Base-by-base conservation (phyloP, 768 basidiomycete species). In the Ramaria rubella region DNA sequence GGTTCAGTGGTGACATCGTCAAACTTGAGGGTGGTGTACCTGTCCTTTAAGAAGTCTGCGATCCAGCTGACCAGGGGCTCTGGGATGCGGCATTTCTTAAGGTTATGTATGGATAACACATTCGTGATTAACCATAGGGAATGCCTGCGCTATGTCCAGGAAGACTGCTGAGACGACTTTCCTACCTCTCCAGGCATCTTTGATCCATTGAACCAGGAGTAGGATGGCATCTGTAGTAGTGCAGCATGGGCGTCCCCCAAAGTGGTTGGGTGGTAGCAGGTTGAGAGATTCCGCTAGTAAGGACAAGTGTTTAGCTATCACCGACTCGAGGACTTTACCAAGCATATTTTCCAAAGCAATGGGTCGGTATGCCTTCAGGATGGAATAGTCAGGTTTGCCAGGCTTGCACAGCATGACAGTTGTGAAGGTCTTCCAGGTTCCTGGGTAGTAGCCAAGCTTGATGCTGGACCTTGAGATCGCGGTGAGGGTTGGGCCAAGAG, bases 341-440 rank as follows among this genome's bases (percentile, higher is more conserved):
- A 66, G 51, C 0, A 67, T 69, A 42, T 70, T 59, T 1, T 73
- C 62, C 0, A 77, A 69, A 0, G 67, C 68, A 1, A 79, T 74
- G 0, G 74, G 76, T 0, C 69, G 51, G 34, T 73, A 73, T 0
- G 73, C 67, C 30, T 70, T 72, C 0, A 74, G 55, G 0, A 62
- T 27, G 0, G 62, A 49, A 62, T 79, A 78, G 57, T 67, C 51
- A 0, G 63, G 52, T 36, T 69, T 68, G 0, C 70, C 69, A 0
- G 73, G 74, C 50, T 79, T 78, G 0, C 62, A 49, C 0, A 77
- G 60, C 0, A 73, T 64, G 0, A 71, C 55, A 0, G 69, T 74
- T 0, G 54, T 66, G 27, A 62, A 72, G 0, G 58, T 12, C 19
- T 60, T 60, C 71, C 72, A 74, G 9, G 31, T 27, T 0, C 63